A percentile compares a stretch with the other conserved stretches of the same genome.
Conservation (phyloP, 352 stramenopile genomes). For the Globisporangium nagaii region DNA sequence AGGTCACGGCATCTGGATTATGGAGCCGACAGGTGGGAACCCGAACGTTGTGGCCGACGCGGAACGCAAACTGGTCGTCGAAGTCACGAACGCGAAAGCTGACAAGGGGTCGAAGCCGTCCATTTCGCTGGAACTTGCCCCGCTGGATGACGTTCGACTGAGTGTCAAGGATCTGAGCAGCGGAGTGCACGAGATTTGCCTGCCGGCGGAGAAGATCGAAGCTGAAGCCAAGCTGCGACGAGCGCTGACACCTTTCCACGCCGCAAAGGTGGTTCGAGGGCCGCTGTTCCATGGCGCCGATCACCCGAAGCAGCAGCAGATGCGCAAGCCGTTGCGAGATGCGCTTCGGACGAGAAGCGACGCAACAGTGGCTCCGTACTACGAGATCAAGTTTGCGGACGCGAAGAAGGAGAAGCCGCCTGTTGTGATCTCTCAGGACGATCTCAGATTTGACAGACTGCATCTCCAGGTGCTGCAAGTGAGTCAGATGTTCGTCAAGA, state of each 20-base stretch:
- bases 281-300: conserved; percentile 1
- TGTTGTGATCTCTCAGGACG: conserved; percentile 15
- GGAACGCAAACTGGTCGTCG: conserved; percentile 14
- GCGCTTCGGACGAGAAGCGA: conserved; percentile 8
- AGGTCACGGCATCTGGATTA: conserved; percentile 15
- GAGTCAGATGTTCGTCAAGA: conserved; percentile 39
- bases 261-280: conserved; percentile 19
- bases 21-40: conserved; percentile 6
- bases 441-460: conserved; percentile 47
- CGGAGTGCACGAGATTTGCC: conserved; percentile 30
- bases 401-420: conserved; percentile 9
- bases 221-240: conserved; percentile 42
- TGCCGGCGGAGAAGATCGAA: conserved; percentile 36
- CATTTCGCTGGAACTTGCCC: conserved; percentile 31
- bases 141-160: conserved; percentile 44
- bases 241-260: conserved; percentile 25
- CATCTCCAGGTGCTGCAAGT: conserved; percentile 37
- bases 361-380: conserved; percentile 9
- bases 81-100: conserved; percentile 23
- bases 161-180: conserved; percentile 25
- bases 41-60: background rate
- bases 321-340: conserved; percentile 6
- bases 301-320: conserved; percentile 14
- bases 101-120: conserved; percentile 18
- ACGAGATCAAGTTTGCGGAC: conserved; percentile 14